phyloP scores from a whole-genome alignment of 495 filamentous ascomycete species.

The Neurospora sp. region DNA sequence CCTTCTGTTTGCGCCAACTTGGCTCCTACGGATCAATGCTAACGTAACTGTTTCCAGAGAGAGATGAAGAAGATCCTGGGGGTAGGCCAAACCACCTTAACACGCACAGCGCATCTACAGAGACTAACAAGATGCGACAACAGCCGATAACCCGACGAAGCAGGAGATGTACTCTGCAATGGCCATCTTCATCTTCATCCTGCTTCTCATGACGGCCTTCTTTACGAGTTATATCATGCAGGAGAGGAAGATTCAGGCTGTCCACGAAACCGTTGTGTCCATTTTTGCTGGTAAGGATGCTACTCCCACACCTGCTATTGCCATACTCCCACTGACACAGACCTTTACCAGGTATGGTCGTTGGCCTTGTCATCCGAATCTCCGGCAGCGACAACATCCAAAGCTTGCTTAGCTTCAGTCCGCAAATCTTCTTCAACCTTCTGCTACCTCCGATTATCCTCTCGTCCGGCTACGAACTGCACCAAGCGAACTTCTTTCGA shows the following conservation, averaged over 20 bases:
- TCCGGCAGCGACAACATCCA: slow-evolving; percentile 71
- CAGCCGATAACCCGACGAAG: slow-evolving; percentile 38
- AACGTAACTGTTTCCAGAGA: slow-evolving; percentile 24
- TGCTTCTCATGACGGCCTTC: slow-evolving; percentile 83
- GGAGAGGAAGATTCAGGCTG: slow-evolving; percentile 87
- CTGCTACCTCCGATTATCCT: slow-evolving; percentile 95
- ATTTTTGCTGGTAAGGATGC: slow-evolving; percentile 79
- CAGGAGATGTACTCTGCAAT: slow-evolving; percentile 92
- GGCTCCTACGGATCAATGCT: slow-evolving; percentile 7
- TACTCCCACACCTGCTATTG: not conserved
- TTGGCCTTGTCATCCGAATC: slow-evolving; percentile 80
- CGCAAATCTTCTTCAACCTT: slow-evolving; percentile 98
- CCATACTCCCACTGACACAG: slow-evolving; percentile 2
- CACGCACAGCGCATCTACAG: not conserved
- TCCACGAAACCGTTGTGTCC: slow-evolving; percentile 95
- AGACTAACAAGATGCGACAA: slow-evolving; percentile 23
- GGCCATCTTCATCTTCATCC: slow-evolving; percentile 92
- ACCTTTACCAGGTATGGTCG: slow-evolving; percentile 68
- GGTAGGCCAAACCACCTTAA: slow-evolving; percentile 22
- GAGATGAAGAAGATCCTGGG: slow-evolving; percentile 43
- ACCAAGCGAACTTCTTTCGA: slow-evolving; percentile 97
- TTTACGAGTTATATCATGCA: slow-evolving; percentile 96
- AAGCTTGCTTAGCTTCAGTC: slow-evolving; percentile 86
- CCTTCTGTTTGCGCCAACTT: not conserved
- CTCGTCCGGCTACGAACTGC: slow-evolving; percentile 91